Percentiles rank a stretch among this genome's conserved stretches.
phyloP scores from a whole-genome alignment of 2,329 filamentous ascomycete genomes.

The Samsoniella hepiali region DNA sequence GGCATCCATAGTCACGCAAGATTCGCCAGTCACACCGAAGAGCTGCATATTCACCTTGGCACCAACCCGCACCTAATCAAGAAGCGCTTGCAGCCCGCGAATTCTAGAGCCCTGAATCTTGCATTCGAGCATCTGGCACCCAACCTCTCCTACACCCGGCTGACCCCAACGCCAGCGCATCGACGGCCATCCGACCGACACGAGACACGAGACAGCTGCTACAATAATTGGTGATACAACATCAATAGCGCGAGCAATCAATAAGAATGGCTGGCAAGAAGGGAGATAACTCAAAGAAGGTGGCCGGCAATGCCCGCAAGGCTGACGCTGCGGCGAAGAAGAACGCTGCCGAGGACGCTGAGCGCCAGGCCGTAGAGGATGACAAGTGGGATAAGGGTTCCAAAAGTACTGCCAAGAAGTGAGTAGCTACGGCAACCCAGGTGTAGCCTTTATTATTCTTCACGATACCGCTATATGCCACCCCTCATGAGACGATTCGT shows the following conservation, averaged over 20 bases:
- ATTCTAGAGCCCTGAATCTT: not conserved
- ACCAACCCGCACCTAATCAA: not conserved
- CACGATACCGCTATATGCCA: not conserved
- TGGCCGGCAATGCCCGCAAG: conserved; percentile 84
- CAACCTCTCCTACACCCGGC: not conserved
- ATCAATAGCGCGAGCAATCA: not conserved
- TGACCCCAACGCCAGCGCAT: not conserved
- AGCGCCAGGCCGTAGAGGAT: conserved; percentile 65
- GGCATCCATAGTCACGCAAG: not conserved
- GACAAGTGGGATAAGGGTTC: conserved; percentile 80
- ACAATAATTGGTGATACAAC: not conserved
- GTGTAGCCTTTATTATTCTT: too few species aligned
- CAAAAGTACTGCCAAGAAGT: conserved; percentile 88
- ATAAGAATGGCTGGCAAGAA: conserved; percentile 67
- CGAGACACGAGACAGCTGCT: not conserved
- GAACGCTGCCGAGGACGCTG: conserved; percentile 65
- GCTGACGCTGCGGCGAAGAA: conserved; percentile 82
- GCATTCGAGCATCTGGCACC: not conserved
- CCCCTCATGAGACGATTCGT: not conserved
- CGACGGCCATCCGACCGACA: not conserved
- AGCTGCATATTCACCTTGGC: not conserved
- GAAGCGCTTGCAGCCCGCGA: not conserved
- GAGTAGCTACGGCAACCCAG: conserved; percentile 29
- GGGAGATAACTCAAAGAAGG: conserved; percentile 85
- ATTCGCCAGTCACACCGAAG: conserved; percentile 10